These are phyloP conservation scores for Ilex asprella DNA, from an alignment of 257 asterid species.

Conservation along the genomic window DNA sequence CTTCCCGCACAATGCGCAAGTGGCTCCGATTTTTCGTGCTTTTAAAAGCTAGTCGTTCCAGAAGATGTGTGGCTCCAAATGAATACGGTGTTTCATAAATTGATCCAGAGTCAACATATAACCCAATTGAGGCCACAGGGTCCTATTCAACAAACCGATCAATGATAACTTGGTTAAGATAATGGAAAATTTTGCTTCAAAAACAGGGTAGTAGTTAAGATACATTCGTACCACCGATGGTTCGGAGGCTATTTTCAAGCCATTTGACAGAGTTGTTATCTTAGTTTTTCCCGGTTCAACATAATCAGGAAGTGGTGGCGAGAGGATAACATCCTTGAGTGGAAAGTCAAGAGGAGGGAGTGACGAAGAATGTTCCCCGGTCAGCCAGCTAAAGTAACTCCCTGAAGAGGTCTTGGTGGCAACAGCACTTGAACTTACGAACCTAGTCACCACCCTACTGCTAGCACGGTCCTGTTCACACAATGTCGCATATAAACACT, in stretches of 20 bases:
- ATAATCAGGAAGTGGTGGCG: constrained; percentile 71
- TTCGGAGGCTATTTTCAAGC: constrained; percentile 74
- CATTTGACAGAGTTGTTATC: constrained; percentile 71
- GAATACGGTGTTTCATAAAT: constrained; percentile 66
- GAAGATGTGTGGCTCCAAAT: constrained; percentile 77
- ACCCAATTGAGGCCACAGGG: constrained; percentile 79
- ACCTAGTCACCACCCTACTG: constrained; percentile 45
- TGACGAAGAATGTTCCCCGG: constrained; percentile 44
- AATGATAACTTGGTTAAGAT: constrained; percentile 6
- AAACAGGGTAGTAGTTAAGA: neutral
- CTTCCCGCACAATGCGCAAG: constrained; percentile 75
- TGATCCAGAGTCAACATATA: constrained; percentile 85
- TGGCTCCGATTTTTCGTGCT: constrained; percentile 80
- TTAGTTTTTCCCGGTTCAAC: constrained; percentile 64
- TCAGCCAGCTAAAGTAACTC: constrained; percentile 60
- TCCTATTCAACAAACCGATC: constrained; percentile 38
- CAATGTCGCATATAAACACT: neutral
- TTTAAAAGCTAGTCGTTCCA: constrained; percentile 95
- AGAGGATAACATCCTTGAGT: constrained; percentile 52
- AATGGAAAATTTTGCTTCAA: neutral
- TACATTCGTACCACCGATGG: constrained; percentile 44
- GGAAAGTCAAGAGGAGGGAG: constrained; percentile 70
- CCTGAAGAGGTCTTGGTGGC: constrained; percentile 55
- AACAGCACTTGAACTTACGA: constrained; percentile 60
- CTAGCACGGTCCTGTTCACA: constrained; percentile 40